phyloP scores from a whole-genome alignment of 2,329 filamentous ascomycete species.

The Aspergillus flavus region DNA sequence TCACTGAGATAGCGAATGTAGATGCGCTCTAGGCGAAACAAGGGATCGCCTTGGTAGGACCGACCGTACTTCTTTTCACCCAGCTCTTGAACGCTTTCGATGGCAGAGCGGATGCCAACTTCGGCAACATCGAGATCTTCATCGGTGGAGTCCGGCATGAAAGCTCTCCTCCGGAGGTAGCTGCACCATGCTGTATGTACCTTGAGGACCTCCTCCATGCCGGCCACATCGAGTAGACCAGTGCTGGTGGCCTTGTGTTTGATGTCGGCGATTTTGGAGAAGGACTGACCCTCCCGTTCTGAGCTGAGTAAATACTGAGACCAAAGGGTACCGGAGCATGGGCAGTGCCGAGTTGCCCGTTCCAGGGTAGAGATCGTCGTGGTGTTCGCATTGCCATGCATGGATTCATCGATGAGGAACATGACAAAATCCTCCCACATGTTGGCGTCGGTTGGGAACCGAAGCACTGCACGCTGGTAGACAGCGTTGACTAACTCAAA shows the following conservation, averaged over 20 bases:
- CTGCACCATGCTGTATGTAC: conserved; percentile 95
- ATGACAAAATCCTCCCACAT: conserved; percentile 85
- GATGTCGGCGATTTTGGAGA: conserved; percentile 80
- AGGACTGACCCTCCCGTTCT: conserved; percentile 75
- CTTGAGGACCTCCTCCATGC: conserved; percentile 84
- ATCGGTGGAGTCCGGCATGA: conserved; percentile 71
- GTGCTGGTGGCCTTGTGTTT: conserved; percentile 91
- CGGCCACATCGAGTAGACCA: conserved; percentile 79
- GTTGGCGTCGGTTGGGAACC: conserved; percentile 72
- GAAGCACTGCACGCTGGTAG: conserved; percentile 75
- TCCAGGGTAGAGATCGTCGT: conserved; percentile 71
- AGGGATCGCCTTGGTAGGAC: conserved; percentile 81
- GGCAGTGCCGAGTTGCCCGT: conserved; percentile 84
- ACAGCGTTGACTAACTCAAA: conserved; percentile 62
- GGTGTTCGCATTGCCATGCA: conserved; percentile 48
- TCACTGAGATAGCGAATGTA: conserved; percentile 90
- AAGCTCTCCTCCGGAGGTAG: conserved; percentile 83
- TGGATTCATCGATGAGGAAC: conserved; percentile 62
- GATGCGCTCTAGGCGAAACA: conserved; percentile 86
- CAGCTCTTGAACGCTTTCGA: conserved; percentile 79
- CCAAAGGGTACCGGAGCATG: conserved; percentile 91
- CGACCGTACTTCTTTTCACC: conserved; percentile 77
- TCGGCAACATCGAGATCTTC: conserved; percentile 89
- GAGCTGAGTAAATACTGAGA: conserved; percentile 83
- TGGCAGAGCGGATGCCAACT: conserved; percentile 79